Evolutionary conservation across 441 rosid genomes (phyloP), one percentile per base, ranked within the genome.

Genomic region (Corymbia calophylla): DNA sequence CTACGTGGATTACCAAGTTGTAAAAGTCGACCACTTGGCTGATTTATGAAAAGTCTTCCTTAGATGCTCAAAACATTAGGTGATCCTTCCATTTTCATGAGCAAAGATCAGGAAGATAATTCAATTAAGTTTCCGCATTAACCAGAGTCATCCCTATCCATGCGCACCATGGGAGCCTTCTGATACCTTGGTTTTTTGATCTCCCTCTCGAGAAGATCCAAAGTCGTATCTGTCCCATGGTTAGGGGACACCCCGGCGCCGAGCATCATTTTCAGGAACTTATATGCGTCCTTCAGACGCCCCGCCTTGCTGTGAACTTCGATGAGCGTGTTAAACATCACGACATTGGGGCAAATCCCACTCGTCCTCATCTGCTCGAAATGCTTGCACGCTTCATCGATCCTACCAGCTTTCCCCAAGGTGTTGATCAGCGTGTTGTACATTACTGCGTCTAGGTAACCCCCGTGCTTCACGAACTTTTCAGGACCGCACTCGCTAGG

Each of bases 301-400:
- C 99, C 97, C 4, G 96, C 95, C 92, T 96, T 97, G 93, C 95
- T 95, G 88, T 96, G 95, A 92, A 97, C 96, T 94, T 96, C 96
- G 12, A 96, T 97, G 89, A 97, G 93, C 2, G 95, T 97, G 89
- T 96, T 97, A 89, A 95, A 97, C 53, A 97, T 95, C 91, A 97
- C 96, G 12, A 96, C 95, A 68, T 97, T 99, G 1, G 97, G 98
- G 87, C 92, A 92, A 88, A 97, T 95, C 89, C 99, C 99, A 35
- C 91, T 93, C 53, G 82, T 88, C 92, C 93, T 96, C 99, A 97
- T 96, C 88, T 96, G 98, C 86, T 95, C 93, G 25, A 97, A 97
- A 88, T 97, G 94, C 87, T 88, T 89, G 27, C 91, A 93, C 5
- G 97, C 98, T 93, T 96, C 98, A 3, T 93, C 96, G 25, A 96